Percentiles rank a stretch among this genome's conserved stretches.
phyloP scores from a whole-genome alignment of 2,329 filamentous ascomycete species.

The Whalleya microplaca region DNA sequence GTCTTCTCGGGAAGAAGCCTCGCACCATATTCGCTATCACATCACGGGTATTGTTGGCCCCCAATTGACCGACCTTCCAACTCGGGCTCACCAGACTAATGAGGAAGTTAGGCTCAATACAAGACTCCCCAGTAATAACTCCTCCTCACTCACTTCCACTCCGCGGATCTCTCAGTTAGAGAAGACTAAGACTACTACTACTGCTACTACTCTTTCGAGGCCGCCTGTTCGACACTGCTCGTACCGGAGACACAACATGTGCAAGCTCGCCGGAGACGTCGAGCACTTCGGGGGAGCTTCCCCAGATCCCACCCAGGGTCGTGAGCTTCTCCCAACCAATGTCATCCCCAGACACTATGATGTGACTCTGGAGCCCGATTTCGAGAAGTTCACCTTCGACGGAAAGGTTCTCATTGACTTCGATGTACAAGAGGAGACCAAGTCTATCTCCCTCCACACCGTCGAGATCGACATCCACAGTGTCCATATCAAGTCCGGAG shows the following conservation, averaged over 20 bases:
- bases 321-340: constrained; percentile 88
- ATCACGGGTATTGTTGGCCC: constrained; percentile 22
- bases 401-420: constrained; percentile 85
- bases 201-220: constrained; percentile 13
- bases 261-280: constrained; percentile 61
- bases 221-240: constrained; percentile 62
- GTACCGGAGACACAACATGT: constrained; percentile 73
- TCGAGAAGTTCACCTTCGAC: constrained; percentile 84
- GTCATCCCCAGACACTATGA: constrained; percentile 93
- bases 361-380: constrained; percentile 87
- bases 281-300: constrained; percentile 59
- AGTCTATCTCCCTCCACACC: constrained; percentile 84
- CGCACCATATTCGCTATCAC: constrained; percentile 8
- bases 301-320: constrained; percentile 58
- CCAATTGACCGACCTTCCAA: constrained; percentile 18
- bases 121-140: constrained; percentile 6
- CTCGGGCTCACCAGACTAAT: constrained; percentile 21
- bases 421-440: constrained; percentile 82
- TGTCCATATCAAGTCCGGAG: constrained; percentile 68
- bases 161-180: constrained; percentile 22
- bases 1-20: not conserved
- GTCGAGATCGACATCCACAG: constrained; percentile 83
- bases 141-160: constrained; percentile 23
- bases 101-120: constrained; percentile 14
- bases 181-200: constrained; percentile 16